Conservation (phyloP, 306 rosid species). For the Coriaria nepalensis region DNA sequence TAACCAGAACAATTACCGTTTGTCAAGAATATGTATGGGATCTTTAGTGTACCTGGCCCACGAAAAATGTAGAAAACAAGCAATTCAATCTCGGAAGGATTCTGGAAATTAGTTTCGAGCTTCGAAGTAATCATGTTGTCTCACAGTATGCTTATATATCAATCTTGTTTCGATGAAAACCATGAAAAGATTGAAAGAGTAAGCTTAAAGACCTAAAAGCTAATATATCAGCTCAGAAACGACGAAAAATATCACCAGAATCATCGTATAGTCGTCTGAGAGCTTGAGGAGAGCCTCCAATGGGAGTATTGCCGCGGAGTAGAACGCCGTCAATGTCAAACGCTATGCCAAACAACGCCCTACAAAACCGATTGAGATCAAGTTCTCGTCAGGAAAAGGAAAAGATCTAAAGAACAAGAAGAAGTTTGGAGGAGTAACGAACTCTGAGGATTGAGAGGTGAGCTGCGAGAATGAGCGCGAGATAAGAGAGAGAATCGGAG, state of each 20-base stretch:
- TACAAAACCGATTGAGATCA: conserved; percentile 9
- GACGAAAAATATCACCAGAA: conserved; percentile 25
- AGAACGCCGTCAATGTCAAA: conserved; percentile 94
- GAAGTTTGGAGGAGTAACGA: conserved; percentile 1
- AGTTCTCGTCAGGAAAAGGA: not conserved
- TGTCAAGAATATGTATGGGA: conserved; percentile 73
- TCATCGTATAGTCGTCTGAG: conserved; percentile 40
- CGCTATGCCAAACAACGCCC: conserved; percentile 59
- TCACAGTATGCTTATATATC: no score
- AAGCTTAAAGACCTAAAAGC: no score
- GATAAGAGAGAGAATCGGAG: conserved; percentile 11
- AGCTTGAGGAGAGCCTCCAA: conserved; percentile 70
- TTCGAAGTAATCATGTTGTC: not conserved
- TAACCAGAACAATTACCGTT: conserved; percentile 35
- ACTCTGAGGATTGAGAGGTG: conserved; percentile 33
- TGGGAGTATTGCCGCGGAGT: conserved; percentile 57
- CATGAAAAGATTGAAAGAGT: no score
- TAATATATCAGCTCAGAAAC: no score
- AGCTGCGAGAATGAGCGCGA: conserved; percentile 40
- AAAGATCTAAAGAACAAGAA: not conserved
- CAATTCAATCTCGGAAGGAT: not conserved
- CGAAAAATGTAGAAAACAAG: conserved; percentile 8
- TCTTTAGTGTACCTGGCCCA: conserved; percentile 37
- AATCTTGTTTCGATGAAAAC: no score
- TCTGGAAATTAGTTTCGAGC: not conserved